Evolutionary conservation across 148 eudicot genomes (phyloP).

Genomic region (Rhododendron ovatum): DNA sequence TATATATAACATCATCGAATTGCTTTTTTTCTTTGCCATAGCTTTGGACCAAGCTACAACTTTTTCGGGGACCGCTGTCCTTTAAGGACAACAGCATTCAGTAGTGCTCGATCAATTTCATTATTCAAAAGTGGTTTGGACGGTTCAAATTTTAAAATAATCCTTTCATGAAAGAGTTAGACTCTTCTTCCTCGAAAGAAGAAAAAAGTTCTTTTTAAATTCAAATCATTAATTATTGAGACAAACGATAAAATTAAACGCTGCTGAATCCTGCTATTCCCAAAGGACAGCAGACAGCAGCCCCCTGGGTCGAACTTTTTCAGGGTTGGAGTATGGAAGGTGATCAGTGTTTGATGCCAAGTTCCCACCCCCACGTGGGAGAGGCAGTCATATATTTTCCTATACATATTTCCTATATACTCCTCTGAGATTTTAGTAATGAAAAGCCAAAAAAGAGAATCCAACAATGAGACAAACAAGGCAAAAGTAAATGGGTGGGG

Average conservation of each 20-base stretch:
- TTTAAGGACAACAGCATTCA: too few relatives aligned
- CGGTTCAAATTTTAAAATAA: too few relatives aligned
- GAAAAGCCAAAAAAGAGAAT: slow-evolving; percentile 7
- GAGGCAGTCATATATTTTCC: slow-evolving; percentile 9
- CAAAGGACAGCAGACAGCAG: too few relatives aligned
- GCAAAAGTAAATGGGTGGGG: background rate
- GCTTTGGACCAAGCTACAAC: background rate
- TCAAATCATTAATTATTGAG: too few relatives aligned
- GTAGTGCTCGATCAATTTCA: too few relatives aligned
- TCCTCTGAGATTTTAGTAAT: slow-evolving; percentile 6
- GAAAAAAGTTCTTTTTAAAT: too few relatives aligned
- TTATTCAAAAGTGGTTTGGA: too few relatives aligned
- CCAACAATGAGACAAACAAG: slow-evolving; percentile 17
- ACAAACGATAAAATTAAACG: too few relatives aligned
- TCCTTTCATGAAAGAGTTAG: too few relatives aligned
- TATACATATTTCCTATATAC: background rate
- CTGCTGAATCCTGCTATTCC: too few relatives aligned
- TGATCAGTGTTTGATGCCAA: background rate
- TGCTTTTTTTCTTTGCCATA: background rate
- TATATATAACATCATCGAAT: background rate
- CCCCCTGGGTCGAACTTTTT: background rate
- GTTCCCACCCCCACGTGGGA: slow-evolving; percentile 15
- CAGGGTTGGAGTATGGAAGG: background rate
- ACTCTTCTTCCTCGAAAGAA: too few relatives aligned
- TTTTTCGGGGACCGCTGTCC: background rate